These are phyloP conservation scores for Actinomucor elegans DNA, from an alignment of 371 early-diverging fungal genomes.

Conservation along the genomic window DNA sequence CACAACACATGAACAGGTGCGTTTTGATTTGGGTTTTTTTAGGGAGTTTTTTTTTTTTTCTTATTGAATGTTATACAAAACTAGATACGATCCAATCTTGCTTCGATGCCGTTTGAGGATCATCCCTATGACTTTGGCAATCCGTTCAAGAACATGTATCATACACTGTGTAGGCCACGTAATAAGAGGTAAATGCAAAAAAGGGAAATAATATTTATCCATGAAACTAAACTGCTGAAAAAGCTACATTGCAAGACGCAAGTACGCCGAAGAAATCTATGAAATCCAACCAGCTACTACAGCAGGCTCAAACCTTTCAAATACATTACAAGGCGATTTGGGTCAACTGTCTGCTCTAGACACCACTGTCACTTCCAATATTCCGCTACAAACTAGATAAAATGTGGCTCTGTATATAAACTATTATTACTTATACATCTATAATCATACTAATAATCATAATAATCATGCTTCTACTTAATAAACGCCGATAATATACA, in stretches of 20 bases:
- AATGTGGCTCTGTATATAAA: too few species aligned
- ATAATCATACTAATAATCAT: too few species aligned
- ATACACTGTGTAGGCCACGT: conserved; percentile 57
- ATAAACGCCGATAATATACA: too few species aligned
- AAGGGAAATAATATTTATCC: too few species aligned
- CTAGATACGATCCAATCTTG: conserved; percentile 43
- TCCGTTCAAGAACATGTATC: conserved; percentile 47
- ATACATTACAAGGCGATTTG: background rate
- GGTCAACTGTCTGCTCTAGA: conserved; percentile 3
- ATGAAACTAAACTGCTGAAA: too few species aligned
- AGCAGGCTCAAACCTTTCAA: background rate
- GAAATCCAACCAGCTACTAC: conserved; percentile 1
- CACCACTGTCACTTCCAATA: background rate
- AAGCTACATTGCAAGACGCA: conserved; percentile 27
- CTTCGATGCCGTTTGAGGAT: conserved; percentile 23
- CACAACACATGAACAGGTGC: conserved; percentile 89
- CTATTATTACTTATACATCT: too few species aligned
- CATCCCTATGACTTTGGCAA: conserved; percentile 54
- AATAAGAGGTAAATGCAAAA: conserved; percentile 50
- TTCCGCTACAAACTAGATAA: conserved; percentile 1
- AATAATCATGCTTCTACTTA: too few species aligned
- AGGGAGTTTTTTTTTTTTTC: background rate
- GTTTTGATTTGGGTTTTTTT: background rate
- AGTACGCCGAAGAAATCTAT: conserved; percentile 15
- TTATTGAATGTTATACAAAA: too few species aligned